Conservation (phyloP, 2,329 filamentous ascomycete species). For the Trichoderma atrobrunneum region DNA sequence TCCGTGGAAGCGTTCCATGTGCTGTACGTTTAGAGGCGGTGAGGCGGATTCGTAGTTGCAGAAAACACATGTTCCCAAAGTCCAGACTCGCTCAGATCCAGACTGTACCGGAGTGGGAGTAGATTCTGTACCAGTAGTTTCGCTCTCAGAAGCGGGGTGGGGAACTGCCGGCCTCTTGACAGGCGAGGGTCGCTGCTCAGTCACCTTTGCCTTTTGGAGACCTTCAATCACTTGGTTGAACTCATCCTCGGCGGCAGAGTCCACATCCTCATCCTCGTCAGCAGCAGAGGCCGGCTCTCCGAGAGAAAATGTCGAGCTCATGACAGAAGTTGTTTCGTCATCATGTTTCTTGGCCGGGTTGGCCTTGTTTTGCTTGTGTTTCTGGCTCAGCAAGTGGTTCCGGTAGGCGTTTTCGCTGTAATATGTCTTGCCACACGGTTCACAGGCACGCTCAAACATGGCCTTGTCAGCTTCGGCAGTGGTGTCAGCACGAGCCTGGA, state of each 20-base stretch:
- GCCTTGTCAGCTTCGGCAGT: slow-evolving; percentile 84
- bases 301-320: slow-evolving; percentile 88
- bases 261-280: slow-evolving; percentile 47
- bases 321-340: slow-evolving; percentile 75
- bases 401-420: slow-evolving; percentile 94
- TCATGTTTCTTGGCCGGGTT: slow-evolving; percentile 45
- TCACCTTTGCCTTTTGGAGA: slow-evolving; percentile 70
- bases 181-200: slow-evolving; percentile 49
- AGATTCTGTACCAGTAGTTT: slow-evolving; percentile 40
- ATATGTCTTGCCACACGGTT: slow-evolving; percentile 84
- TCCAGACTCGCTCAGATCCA: slow-evolving; percentile 37
- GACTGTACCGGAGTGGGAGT: slow-evolving; percentile 40
- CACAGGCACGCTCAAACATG: slow-evolving; percentile 80
- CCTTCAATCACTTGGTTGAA: slow-evolving; percentile 75
- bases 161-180: slow-evolving; percentile 56
- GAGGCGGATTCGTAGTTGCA: slow-evolving; percentile 83
- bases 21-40: slow-evolving; percentile 70
- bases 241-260: slow-evolving; percentile 69
- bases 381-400: slow-evolving; percentile 88
- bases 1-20: slow-evolving; percentile 92
- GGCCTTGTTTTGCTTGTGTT: slow-evolving; percentile 67
- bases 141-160: slow-evolving; percentile 38
- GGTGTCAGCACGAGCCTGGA: slow-evolving; percentile 82
- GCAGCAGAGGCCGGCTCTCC: slow-evolving; percentile 67
- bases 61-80: slow-evolving; percentile 71